Evolutionary conservation across 2,329 filamentous ascomycete species (phyloP).

Genomic region (Alternaria ethzedia): DNA sequence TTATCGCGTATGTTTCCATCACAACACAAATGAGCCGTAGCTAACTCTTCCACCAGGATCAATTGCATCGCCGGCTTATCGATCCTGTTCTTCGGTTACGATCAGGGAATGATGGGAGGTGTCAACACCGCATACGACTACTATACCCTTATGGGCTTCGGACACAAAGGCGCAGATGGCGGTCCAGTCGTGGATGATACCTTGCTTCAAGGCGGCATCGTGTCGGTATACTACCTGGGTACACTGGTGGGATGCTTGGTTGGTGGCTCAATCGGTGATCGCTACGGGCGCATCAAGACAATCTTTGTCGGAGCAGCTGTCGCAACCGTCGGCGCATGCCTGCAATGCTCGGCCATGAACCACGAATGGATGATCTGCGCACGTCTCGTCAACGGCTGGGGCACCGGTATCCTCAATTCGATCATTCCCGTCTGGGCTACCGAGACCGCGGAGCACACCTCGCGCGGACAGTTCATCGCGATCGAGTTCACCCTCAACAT

Average conservation of each 20-base stretch:
- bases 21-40: fast-evolving
- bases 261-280: slow-evolving; percentile 35
- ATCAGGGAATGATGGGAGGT: slow-evolving; percentile 45
- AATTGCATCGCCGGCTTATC: slow-evolving; percentile 41
- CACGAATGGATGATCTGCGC: slow-evolving; percentile 63
- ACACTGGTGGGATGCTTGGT: slow-evolving; percentile 34
- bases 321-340: slow-evolving; percentile 57
- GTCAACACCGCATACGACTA: slow-evolving; percentile 43
- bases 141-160: slow-evolving; percentile 39
- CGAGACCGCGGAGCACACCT: slow-evolving; percentile 71
- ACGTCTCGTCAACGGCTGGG: slow-evolving; percentile 67
- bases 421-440: slow-evolving; percentile 76
- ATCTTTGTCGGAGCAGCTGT: slow-evolving; percentile 36
- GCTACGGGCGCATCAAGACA: slow-evolving; percentile 36
- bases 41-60: slow-evolving; percentile 16
- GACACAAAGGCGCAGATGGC: slow-evolving; percentile 32
- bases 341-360: slow-evolving; percentile 72
- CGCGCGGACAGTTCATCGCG: slow-evolving; percentile 71
- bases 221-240: slow-evolving; percentile 41
- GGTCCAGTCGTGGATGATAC: slow-evolving; percentile 32
- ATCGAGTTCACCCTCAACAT: slow-evolving; percentile 78
- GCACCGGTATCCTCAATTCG: slow-evolving; percentile 72
- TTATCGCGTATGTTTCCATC: slow-evolving; percentile 23
- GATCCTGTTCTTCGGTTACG: slow-evolving; percentile 44
- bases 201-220: slow-evolving; percentile 43